Evolutionary conservation across 257 asterid genomes (phyloP).

Genomic region (Lithospermum erythrorhizon): DNA sequence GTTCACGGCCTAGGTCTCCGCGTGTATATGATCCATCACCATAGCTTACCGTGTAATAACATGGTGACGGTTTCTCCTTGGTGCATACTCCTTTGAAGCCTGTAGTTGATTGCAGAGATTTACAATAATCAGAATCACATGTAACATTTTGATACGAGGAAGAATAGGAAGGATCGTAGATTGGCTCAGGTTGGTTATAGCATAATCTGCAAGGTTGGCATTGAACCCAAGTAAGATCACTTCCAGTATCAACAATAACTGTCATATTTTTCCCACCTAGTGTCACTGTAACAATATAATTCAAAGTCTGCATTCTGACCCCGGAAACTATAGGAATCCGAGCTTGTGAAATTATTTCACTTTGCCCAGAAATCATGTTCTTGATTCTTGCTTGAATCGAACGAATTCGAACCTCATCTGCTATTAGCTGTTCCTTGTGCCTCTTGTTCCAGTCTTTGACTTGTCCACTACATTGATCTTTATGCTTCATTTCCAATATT

Average conservation of each 20-base stretch:
- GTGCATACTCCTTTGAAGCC: constrained; percentile 53
- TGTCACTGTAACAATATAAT: constrained; percentile 54
- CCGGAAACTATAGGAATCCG: constrained; percentile 55
- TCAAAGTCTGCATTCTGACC: constrained; percentile 55
- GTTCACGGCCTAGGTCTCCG: constrained; percentile 56
- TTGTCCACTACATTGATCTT: constrained; percentile 28
- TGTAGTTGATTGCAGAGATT: constrained; percentile 39
- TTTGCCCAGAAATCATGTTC: constrained; percentile 18
- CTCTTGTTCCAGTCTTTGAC: constrained; percentile 20
- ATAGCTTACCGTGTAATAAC: constrained; percentile 55
- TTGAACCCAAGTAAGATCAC: constrained; percentile 86
- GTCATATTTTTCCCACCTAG: constrained; percentile 56
- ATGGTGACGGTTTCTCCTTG: constrained; percentile 16
- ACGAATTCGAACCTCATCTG: constrained; percentile 39
- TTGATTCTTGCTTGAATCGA: constrained; percentile 51
- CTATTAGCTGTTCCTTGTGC: constrained; percentile 22
- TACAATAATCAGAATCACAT: constrained; percentile 54
- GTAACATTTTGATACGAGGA: constrained; percentile 45
- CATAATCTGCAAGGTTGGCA: constrained; percentile 76
- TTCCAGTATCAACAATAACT: constrained; percentile 75
- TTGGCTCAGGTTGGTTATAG: constrained; percentile 68
- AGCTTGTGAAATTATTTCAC: constrained; percentile 25
- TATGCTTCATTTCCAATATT: constrained; percentile 64
- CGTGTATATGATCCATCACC: constrained; percentile 84
- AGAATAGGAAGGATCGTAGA: constrained; percentile 50